Evolutionary conservation across 2,329 filamentous ascomycete genomes (phyloP), one percentile per base, ranked within the genome.

Genomic region (Alternaria dauci): DNA sequence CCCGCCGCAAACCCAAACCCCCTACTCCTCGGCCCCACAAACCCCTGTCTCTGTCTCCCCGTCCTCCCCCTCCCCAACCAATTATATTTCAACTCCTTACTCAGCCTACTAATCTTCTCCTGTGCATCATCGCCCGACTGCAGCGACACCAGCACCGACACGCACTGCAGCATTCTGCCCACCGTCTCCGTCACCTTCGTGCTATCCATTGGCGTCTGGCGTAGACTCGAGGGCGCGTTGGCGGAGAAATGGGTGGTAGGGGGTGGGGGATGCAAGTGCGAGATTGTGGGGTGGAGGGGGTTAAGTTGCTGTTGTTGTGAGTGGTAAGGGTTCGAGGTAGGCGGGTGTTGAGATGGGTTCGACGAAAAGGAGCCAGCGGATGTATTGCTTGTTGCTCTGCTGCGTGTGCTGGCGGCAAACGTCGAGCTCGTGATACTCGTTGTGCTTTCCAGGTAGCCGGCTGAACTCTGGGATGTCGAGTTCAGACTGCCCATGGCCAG

Each of bases 141-240:
- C 12, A 96, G 87, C 63, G 89, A 89, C 3, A 92, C 91, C 23
- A 99, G 83, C 8, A 99, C 93, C 76, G 91, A 94, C 79, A 98
- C 90, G 78, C 95, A 99, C 81, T 99, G 95, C 65, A 99, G 83
- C 92, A 99, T 96, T 52, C 94, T 85, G 0, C 93, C 95, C 1
- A 97, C 94, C 69, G 94, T 97, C 69, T 98, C 94, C 0, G 95
- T 97, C 55, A 98, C 88, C 73, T 95, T 88, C 75, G 92, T 91
- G 81, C 72, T 88, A 53, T 79, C 76, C 77, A 80, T 79, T 7
- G 75, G 78, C 18, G 72, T 73, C 8, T 70, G 68, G 20, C 73
- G 72, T 1, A 74, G 61, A 1, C 67, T 47, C 0, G 71, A 41
- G 1, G 71, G 70, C 5, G 72, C 30, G 28, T 36, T 50, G 64